Conservation (phyloP, 1,284 basidiomycete species). For the Malassezia caprae region DNA sequence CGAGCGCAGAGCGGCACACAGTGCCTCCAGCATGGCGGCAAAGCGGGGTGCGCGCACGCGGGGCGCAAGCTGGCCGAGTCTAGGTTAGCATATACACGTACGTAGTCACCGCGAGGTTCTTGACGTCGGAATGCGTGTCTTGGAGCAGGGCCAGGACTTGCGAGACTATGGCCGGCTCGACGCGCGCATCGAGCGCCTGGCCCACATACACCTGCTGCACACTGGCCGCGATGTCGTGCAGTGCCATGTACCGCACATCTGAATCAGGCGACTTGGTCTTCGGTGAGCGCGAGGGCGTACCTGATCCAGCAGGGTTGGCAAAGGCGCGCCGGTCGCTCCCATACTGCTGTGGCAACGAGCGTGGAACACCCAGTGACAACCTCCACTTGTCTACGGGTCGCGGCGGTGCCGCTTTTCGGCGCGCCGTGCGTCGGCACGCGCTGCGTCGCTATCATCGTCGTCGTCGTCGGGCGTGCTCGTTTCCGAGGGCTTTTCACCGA, state of each 20-base stretch:
- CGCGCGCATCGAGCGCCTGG: slow-evolving; percentile 25
- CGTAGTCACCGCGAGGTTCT: slow-evolving; percentile 94
- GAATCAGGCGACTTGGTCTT: slow-evolving; percentile 43
- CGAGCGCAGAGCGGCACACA: slow-evolving; percentile 71
- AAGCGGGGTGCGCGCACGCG: slow-evolving; percentile 71
- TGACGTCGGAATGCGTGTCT: slow-evolving; percentile 93
- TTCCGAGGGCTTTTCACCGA: neutral
- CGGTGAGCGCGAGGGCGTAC: slow-evolving; percentile 1
- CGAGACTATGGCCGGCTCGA: slow-evolving; percentile 66
- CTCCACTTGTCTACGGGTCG: slow-evolving; percentile 7
- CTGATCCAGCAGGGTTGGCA: slow-evolving; percentile 36
- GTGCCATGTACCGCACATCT: slow-evolving; percentile 45
- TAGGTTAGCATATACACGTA: slow-evolving; percentile 51
- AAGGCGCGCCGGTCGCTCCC: neutral
- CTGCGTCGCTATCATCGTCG: slow-evolving; percentile 2
- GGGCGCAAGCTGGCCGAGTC: slow-evolving; percentile 74
- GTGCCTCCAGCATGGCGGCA: slow-evolving; percentile 71
- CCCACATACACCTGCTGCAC: slow-evolving; percentile 25
- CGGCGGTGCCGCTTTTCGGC: slow-evolving; percentile 8
- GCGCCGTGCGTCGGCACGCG: neutral
- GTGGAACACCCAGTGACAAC: neutral
- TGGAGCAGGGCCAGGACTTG: slow-evolving; percentile 73
- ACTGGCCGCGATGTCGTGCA: slow-evolving; percentile 35
- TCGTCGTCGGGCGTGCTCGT: neutral
- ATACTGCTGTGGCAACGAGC: slow-evolving; percentile 4